Evolutionary conservation across 345 rosid species (phyloP), one percentile per base, ranked within the genome.

Genomic region (Populus davidiana): DNA sequence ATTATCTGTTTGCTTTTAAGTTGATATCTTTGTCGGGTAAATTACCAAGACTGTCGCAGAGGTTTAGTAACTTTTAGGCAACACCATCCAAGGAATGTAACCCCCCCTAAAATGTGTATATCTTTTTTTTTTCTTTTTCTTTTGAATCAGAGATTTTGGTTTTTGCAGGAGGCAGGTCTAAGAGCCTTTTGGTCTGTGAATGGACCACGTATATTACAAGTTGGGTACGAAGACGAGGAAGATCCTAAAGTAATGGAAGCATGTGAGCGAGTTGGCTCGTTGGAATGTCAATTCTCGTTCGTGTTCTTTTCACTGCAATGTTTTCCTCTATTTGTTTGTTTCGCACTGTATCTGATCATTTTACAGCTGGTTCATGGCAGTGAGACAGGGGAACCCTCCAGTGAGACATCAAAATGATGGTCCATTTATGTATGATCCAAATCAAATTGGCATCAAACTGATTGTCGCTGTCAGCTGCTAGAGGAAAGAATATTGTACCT

Each of bases 231-330:
- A 85, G 92, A 92, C 21, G 99, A 95, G 84, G 89, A 88, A 76
- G 88, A 95, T 86, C 87, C 91, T 31, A 91, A 91, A 91, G 99
- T 88, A 67, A 92, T 95, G 93, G 92, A 90, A 87, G 98, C 99
- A 8, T 95, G 86, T 16, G 98, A 95, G 80, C 91, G 80, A 86
- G 89, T 89, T 38, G 97, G 98, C 79, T 87, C 98, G 52, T 78
- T 92, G 97, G 98, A 92, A 89, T 1, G 84, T 62, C n/a, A 64
- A 68, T 68, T 25, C 44, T 43, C 56, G n/a, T 47, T 31, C 16
- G 3, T 20, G 67, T 56, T 36, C 18, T 52, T 1, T 56, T 9
- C 16, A 38, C 33, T 7, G 23, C 20, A 18, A 27, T 59, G 6
- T 11, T n/a, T 11, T 16, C 71, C 36, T 38, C 16, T 36, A 5